Evolutionary conservation across 305 asterid genomes (phyloP).

Genomic region (Withania somnifera): DNA sequence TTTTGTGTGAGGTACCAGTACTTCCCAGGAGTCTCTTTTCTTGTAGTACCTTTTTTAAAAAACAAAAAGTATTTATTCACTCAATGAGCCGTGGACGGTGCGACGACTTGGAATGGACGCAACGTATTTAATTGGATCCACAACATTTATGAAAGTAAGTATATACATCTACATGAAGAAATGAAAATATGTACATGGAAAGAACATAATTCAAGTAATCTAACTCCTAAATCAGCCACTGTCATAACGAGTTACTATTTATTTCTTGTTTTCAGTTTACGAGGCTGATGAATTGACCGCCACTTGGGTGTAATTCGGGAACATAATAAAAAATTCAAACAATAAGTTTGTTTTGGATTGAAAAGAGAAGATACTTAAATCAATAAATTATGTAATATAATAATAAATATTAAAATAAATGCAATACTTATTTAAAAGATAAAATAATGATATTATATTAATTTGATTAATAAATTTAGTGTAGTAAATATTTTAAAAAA

Average conservation of each 20-base stretch:
- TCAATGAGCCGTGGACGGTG: not conserved
- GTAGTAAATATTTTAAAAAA: too few relatives aligned
- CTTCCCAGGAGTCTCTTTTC: not conserved
- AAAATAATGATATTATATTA: too few relatives aligned
- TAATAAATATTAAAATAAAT: too few relatives aligned
- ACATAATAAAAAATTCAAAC: too few relatives aligned
- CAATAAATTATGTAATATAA: too few relatives aligned
- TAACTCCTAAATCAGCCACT: not conserved
- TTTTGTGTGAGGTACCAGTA: not conserved
- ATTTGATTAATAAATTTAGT: too few relatives aligned
- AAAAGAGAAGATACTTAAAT: too few relatives aligned
- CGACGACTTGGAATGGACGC: not conserved
- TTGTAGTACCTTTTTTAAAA: not conserved
- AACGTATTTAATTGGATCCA: not conserved
- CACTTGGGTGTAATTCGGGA: not conserved
- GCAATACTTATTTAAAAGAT: too few relatives aligned
- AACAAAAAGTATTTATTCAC: not conserved
- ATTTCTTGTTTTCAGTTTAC: not conserved
- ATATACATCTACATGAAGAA: not conserved
- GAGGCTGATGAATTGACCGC: not conserved
- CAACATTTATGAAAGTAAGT: not conserved
- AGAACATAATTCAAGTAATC: not conserved
- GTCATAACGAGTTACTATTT: not conserved
- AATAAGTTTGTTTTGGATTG: too few relatives aligned
- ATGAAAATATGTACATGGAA: not conserved